Evolutionary conservation across 108 stramenopile species (phyloP).

Genomic region (Cyclotella cryptica): DNA sequence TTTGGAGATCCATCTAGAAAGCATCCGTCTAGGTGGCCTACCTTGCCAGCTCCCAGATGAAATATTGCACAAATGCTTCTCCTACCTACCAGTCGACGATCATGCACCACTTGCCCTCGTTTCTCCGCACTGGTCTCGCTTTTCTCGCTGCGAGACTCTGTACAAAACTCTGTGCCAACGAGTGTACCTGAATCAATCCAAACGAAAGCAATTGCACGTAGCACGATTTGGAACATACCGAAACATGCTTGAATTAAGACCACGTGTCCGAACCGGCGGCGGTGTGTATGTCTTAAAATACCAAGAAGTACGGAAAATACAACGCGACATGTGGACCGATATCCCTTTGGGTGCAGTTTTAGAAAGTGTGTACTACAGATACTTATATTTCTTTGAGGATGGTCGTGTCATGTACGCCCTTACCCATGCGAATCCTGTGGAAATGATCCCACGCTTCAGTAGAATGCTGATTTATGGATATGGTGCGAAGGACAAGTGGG

Average conservation of each 20-base stretch:
- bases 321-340: conserved; percentile 89
- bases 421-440: conserved; percentile 67
- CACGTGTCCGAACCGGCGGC: conserved; percentile 75
- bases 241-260: conserved; percentile 77
- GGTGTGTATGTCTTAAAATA: conserved; percentile 83
- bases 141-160: conserved; percentile 76
- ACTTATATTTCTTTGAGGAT: conserved; percentile 85
- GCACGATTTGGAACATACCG: conserved; percentile 73
- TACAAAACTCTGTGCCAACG: conserved; percentile 77
- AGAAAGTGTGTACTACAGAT: conserved; percentile 78
- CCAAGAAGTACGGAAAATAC: conserved; percentile 57
- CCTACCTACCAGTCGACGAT: conserved; percentile 71
- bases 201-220: conserved; percentile 69
- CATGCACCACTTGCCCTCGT: conserved; percentile 72
- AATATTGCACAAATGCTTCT: conserved; percentile 70
- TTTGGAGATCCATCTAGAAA: conserved; percentile 54
- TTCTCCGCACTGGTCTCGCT: conserved; percentile 78
- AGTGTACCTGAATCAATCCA: conserved; percentile 77
- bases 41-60: conserved; percentile 76
- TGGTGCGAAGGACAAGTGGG: conserved; percentile 52
- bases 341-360: conserved; percentile 83
- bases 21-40: conserved; percentile 61
- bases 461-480: conserved; percentile 54
- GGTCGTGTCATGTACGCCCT: conserved; percentile 83
- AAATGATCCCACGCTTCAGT: conserved; percentile 74